A percentile compares a stretch with the other conserved stretches of the same genome.
These are phyloP conservation scores for Rhizomucor pusillus DNA, from an alignment of 371 early-diverging fungal species.

Conservation along the genomic window DNA sequence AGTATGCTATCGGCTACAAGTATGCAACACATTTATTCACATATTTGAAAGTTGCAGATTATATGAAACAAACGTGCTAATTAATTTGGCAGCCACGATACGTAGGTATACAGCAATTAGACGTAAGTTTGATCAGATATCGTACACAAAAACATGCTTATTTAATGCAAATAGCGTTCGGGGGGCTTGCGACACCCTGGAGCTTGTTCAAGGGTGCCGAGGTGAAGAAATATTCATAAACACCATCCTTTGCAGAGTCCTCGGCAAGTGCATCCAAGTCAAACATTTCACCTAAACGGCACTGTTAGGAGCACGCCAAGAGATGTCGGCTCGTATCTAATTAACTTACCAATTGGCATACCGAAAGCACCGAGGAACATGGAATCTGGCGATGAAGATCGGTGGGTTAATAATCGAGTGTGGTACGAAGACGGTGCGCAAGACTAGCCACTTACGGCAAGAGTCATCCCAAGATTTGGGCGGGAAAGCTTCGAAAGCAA, in stretches of 20 bases:
- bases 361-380: constrained; percentile 39
- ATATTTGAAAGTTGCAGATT: too few species aligned
- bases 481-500: constrained; percentile 41
- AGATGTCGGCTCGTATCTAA: background rate
- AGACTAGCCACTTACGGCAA: constrained; percentile 24
- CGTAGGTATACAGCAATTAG: too few species aligned
- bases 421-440: too few species aligned
- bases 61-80: too few species aligned
- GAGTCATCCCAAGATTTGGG: constrained; percentile 11
- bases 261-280: constrained; percentile 35
- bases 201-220: constrained; percentile 43
- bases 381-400: constrained; percentile 17
- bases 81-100: too few species aligned
- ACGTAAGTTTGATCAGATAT: too few species aligned
- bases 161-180: constrained; percentile 45
- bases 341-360: constrained; percentile 30
- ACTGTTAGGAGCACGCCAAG: too few species aligned
- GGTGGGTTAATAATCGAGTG: background rate
- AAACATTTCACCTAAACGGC: constrained; percentile 26
- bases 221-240: constrained; percentile 39
- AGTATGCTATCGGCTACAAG: too few species aligned
- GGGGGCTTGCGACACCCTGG: constrained; percentile 38
- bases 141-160: constrained; percentile 17
- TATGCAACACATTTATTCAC: too few species aligned
- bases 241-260: constrained; percentile 33